These are phyloP conservation scores for Metarhizium robertsii DNA, from an alignment of 2,329 filamentous ascomycete genomes.

Conservation along the genomic window DNA sequence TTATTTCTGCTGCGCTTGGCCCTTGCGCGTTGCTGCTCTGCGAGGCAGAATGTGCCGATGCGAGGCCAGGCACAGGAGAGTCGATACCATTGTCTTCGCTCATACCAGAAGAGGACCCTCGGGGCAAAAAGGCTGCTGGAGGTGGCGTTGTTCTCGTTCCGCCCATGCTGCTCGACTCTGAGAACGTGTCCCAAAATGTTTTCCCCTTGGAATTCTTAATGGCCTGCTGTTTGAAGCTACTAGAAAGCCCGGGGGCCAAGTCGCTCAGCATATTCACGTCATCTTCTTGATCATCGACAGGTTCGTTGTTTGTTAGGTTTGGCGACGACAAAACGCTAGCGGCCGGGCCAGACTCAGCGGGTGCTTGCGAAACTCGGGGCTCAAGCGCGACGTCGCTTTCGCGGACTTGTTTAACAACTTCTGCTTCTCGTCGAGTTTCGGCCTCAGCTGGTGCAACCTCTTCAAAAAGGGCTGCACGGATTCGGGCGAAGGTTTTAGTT, in stretches of 20 bases:
- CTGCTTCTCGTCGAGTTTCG: conserved; percentile 82
- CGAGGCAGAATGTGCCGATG: conserved; percentile 20
- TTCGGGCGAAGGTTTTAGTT: conserved; percentile 89
- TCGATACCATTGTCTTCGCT: conserved; percentile 69
- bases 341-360: conserved; percentile 36
- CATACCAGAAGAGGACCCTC: conserved; percentile 48
- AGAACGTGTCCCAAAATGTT: conserved; percentile 67
- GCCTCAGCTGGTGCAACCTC: conserved; percentile 81
- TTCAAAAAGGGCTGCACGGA: conserved; percentile 80
- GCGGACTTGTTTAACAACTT: conserved; percentile 89
- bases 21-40: conserved; percentile 29
- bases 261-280: conserved; percentile 58
- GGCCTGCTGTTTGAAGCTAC: conserved; percentile 67
- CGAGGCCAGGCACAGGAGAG: conserved; percentile 43
- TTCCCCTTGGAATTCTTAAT: conserved; percentile 63
- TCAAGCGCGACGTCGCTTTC: conserved; percentile 70
- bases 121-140: conserved; percentile 51
- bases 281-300: conserved; percentile 61
- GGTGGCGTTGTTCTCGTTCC: conserved; percentile 52
- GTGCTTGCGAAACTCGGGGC: conserved; percentile 26
- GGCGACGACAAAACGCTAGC: conserved; percentile 61
- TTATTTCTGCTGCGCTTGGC: conserved; percentile 64
- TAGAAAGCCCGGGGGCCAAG: conserved; percentile 37
- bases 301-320: conserved; percentile 52
- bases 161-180: conserved; percentile 50